A percentile compares a stretch with the other conserved stretches of the same genome.
These are phyloP conservation scores for Yarrowia galli DNA, from an alignment of 1,139 yeast species.

Conservation along the genomic window DNA sequence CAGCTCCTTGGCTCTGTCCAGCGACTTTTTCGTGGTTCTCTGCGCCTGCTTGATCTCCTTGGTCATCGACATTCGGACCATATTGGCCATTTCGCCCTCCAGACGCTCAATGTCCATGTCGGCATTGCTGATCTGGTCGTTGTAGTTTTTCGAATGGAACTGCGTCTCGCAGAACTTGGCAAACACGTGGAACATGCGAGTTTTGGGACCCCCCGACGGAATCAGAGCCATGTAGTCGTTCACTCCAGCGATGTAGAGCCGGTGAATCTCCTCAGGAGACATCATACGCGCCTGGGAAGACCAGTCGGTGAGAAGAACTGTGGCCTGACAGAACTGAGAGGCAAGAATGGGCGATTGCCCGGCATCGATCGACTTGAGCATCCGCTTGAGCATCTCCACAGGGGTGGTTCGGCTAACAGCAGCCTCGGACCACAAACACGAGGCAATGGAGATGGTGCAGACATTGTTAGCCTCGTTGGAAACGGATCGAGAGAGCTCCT, in stretches of 20 bases:
- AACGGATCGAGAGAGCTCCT: not conserved
- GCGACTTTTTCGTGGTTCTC: not conserved
- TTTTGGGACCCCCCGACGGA: not conserved
- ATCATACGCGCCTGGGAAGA: conserved; percentile 30
- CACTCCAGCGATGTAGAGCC: not conserved
- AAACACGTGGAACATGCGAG: conserved; percentile 60
- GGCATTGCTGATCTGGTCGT: conserved; percentile 57
- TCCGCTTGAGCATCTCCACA: conserved; percentile 12
- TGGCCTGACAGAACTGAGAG: conserved; percentile 12
- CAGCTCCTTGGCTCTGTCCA: not conserved
- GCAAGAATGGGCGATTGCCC: not conserved
- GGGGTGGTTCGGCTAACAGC: conserved; percentile 15
- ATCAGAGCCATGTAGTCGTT: conserved; percentile 6
- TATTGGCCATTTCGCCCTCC: not conserved
- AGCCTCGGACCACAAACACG: conserved; percentile 13
- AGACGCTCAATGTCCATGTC: conserved; percentile 49
- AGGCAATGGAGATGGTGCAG: conserved; percentile 24
- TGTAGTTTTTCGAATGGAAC: conserved; percentile 56
- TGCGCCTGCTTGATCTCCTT: not conserved
- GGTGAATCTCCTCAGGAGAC: conserved; percentile 28
- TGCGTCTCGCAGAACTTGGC: conserved; percentile 82
- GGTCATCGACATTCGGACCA: not conserved
- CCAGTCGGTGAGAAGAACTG: conserved; percentile 20
- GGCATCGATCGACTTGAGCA: not conserved
- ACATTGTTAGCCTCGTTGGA: not conserved